Conservation (phyloP, 2,329 filamentous ascomycete species). For the Alternaria ethzedia region DNA sequence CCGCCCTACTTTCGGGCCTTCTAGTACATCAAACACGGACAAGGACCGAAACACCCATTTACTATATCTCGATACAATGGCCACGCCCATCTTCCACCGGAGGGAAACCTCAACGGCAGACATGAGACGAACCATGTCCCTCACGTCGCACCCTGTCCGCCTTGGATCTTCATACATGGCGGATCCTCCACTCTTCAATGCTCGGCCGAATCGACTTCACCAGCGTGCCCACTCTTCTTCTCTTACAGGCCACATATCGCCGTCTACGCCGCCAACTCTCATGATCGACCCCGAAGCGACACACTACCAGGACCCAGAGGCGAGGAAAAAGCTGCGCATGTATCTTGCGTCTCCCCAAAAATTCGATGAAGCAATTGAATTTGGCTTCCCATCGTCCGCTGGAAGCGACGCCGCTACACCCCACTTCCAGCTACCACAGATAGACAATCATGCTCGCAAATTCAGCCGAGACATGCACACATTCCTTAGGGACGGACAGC, state of each 20-base stretch:
- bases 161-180: constrained; percentile 54
- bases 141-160: constrained; percentile 70
- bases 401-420: constrained; percentile 25
- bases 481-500: constrained; percentile 64
- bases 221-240: constrained; percentile 41
- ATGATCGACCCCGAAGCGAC: constrained; percentile 71
- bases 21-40: constrained; percentile 18
- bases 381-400: constrained; percentile 76
- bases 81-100: constrained; percentile 24
- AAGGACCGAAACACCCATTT: constrained; percentile 28
- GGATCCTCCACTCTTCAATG: constrained; percentile 44
- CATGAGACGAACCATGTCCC: constrained; percentile 70
- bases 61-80: constrained; percentile 38
- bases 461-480: constrained; percentile 62
- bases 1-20: constrained; percentile 17
- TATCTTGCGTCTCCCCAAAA: constrained; percentile 90
- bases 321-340: constrained; percentile 81
- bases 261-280: constrained; percentile 33
- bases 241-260: constrained; percentile 36
- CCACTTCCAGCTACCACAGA: constrained; percentile 42
- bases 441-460: constrained; percentile 47
- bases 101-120: constrained; percentile 19
- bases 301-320: constrained; percentile 90
- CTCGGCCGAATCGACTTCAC: constrained; percentile 39
- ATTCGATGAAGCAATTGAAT: constrained; percentile 94